Base-by-base conservation (phyloP, 768 basidiomycete species). In the Leccinum olivaceopallidum region DNA sequence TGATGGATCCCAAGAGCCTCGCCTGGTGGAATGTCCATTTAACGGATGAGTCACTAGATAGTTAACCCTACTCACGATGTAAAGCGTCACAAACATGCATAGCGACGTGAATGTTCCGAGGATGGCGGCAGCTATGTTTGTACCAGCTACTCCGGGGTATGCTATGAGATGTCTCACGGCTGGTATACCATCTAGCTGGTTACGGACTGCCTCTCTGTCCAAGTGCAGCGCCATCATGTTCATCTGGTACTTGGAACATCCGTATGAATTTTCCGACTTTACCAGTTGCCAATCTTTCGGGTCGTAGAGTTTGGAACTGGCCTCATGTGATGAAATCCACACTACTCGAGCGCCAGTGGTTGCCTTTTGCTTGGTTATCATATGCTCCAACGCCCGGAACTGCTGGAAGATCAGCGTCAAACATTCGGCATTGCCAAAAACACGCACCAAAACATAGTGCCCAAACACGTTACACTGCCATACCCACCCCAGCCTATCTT, bases 391-490 rank as follows among this genome's bases (percentile, higher is more conserved):
- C 16, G 80, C 76, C 37, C 89, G 87, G 61, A 83, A 87, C 92
- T 94, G 44, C 50, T 22, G 39, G 37, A 47, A 50, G n/a, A 61
- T 58, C n/a, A 62, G 57, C 24, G 51, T 59, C 44, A 50, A 37
- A 39, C 42, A 18, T 51, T n/a, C 34, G 34, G 22, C 24, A 37
- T 12, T 28, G 30, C 39, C 51, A 16, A 37, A 36, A 39, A 16
- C 5, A 80, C 88, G 57, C 67, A 94, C 92, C 64, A 95, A 74
- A 30, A 80, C 81, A 69, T 88, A 94, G 72, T 94, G 92, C 1
- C 88, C 86, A 58, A 94, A 93, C 28, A 93, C 75, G 66, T 94
- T 94, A 60, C 85, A 89, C 69, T 94, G 90, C 90, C 92, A 95
- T 7, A 87, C 83, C 81, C 82, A 88, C 3, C 93, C 93, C 0